Conservation (phyloP, 805 yeast species). For the Teunomyces tritomae region DNA sequence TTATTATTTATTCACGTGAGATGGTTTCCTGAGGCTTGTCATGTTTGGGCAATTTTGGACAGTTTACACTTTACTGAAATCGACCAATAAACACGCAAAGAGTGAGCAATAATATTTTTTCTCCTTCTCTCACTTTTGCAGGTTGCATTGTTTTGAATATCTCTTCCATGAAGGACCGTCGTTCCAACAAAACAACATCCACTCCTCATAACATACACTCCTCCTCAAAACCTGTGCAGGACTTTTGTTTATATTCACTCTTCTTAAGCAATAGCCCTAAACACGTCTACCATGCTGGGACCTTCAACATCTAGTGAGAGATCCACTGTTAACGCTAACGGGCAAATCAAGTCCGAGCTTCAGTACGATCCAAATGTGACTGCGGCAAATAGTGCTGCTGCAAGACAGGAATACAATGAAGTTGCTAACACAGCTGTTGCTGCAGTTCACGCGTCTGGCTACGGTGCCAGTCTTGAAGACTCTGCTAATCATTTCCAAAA, state of each 20-base stretch:
- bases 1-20: neutral
- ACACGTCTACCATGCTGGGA: slow-evolving; percentile 15
- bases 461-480: slow-evolving; percentile 7
- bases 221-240: slow-evolving; percentile 21
- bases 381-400: slow-evolving; percentile 3
- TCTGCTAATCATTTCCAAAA: slow-evolving; percentile 11
- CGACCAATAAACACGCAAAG: neutral
- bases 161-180: slow-evolving; percentile 3
- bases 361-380: slow-evolving; percentile 7
- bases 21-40: neutral
- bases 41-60: neutral
- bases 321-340: slow-evolving; percentile 10
- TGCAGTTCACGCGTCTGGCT: slow-evolving; percentile 10
- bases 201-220: slow-evolving; percentile 2
- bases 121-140: neutral
- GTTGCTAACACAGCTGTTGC: slow-evolving; percentile 17
- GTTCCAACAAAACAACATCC: slow-evolving; percentile 4
- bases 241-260: slow-evolving; percentile 19
- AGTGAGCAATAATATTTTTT: neutral
- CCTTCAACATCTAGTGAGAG: slow-evolving; percentile 33
- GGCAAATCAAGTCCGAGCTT: slow-evolving; percentile 1
- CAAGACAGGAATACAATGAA: slow-evolving; percentile 12
- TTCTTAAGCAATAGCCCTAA: slow-evolving; percentile 2
- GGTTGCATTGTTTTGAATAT: slow-evolving; percentile 3
- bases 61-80: neutral